These are phyloP conservation scores for Dothidotthia symphoricarpi DNA, from an alignment of 2,329 filamentous ascomycete genomes.

Conservation along the genomic window DNA sequence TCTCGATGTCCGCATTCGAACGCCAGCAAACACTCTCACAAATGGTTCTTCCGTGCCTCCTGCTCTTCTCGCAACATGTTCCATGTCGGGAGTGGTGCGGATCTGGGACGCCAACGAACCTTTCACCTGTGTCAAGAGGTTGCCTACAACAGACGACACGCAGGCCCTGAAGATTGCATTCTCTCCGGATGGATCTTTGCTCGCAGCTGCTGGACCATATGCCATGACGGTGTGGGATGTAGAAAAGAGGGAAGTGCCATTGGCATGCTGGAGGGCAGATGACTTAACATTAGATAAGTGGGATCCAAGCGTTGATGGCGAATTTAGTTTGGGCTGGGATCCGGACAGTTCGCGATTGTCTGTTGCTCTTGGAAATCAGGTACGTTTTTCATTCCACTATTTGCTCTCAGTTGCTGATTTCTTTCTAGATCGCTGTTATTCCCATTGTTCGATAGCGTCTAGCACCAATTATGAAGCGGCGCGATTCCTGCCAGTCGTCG, in stretches of 20 bases:
- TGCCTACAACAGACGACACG: conserved; percentile 32
- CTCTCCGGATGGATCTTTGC: conserved; percentile 44
- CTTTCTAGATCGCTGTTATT: conserved; percentile 36
- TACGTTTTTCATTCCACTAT: conserved; percentile 10
- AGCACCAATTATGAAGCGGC: neutral
- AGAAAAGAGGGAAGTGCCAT: conserved; percentile 34
- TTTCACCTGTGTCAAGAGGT: conserved; percentile 31
- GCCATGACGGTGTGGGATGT: conserved; percentile 48
- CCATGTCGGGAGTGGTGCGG: conserved; percentile 41
- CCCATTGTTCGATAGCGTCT: conserved; percentile 28
- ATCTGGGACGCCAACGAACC: conserved; percentile 45
- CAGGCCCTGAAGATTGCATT: conserved; percentile 46
- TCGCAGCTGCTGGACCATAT: conserved; percentile 48
- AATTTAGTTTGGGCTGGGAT: conserved; percentile 42
- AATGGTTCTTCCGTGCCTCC: conserved; percentile 23
- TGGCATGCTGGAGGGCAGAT: conserved; percentile 38
- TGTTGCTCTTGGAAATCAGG: conserved; percentile 41
- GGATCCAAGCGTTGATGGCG: conserved; percentile 35
- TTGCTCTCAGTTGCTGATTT: conserved; percentile 5
- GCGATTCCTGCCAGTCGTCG: neutral
- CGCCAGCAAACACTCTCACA: conserved; percentile 12
- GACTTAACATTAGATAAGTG: conserved; percentile 28
- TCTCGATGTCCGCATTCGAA: conserved; percentile 42
- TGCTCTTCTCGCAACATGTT: conserved; percentile 43
- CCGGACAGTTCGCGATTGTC: conserved; percentile 40